Conservation (phyloP, 2,329 filamentous ascomycete genomes). For the Zasmidium angulare region DNA sequence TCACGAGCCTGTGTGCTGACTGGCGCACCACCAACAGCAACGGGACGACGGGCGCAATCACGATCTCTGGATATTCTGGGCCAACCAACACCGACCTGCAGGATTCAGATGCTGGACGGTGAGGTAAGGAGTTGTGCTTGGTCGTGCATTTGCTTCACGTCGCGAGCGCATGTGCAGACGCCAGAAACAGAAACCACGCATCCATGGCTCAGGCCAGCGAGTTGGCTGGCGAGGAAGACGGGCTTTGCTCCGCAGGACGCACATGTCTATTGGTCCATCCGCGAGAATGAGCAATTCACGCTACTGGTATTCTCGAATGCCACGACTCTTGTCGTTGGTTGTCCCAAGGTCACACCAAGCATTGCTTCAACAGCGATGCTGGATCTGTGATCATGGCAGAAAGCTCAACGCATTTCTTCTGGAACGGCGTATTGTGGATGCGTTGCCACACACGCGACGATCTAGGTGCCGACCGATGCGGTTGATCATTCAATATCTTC, state of each 20-base stretch:
- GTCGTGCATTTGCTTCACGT: conserved; percentile 2
- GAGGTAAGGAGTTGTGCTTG: not conserved
- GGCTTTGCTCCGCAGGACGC: conserved; percentile 1
- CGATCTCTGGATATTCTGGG: not conserved
- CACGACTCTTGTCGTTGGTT: not conserved
- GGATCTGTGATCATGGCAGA: not conserved
- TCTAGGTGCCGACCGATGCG: not conserved
- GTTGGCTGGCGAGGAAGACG: not conserved
- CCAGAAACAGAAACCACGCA: conserved; percentile 2
- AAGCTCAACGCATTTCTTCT: not conserved
- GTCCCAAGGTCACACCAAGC: not conserved
- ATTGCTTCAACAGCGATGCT: not conserved
- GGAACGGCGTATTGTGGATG: not conserved
- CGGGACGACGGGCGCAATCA: conserved; percentile 6
- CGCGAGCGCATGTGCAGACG: not conserved
- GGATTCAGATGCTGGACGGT: conserved; percentile 5
- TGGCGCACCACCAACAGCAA: conserved; percentile 3
- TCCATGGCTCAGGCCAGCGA: not conserved
- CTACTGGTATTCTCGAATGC: not conserved
- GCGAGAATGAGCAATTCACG: conserved; percentile 3
- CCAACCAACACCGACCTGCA: not conserved
- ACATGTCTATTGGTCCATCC: not conserved
- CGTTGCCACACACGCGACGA: not conserved
- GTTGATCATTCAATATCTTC: not conserved
- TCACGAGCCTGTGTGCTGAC: conserved; percentile 6